phyloP scores from a whole-genome alignment of 805 yeast genomes.

The Metschnikowia borealis region DNA sequence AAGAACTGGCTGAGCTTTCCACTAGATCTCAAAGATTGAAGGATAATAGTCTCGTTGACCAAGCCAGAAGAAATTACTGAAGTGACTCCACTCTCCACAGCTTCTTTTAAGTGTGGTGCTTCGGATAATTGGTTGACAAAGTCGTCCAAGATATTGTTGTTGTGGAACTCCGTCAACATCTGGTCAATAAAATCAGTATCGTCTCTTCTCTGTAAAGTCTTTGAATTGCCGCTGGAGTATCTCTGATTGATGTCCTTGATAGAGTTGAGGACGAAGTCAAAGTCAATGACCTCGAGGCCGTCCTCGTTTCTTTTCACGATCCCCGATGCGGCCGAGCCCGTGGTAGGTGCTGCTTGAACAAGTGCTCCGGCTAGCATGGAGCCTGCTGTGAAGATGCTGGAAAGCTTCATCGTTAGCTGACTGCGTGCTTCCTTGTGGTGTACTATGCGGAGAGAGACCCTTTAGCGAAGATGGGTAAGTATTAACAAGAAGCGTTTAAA shows the following conservation, averaged over 20 bases:
- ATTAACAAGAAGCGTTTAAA: background rate
- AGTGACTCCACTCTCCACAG: constrained; percentile 15
- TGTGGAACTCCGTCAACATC: constrained; percentile 17
- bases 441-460: background rate
- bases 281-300: constrained; percentile 15
- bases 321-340: constrained; percentile 10
- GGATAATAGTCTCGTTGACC: constrained; percentile 16
- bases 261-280: constrained; percentile 13
- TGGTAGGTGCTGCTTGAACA: constrained; percentile 23
- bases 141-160: constrained; percentile 14
- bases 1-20: constrained; percentile 14
- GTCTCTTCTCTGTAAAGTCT: constrained; percentile 13
- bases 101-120: constrained; percentile 15
- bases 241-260: constrained; percentile 13
- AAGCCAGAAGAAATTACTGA: constrained; percentile 14
- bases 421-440: background rate
- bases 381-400: constrained; percentile 16
- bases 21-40: constrained; percentile 11
- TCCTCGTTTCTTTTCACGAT: constrained; percentile 12
- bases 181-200: constrained; percentile 15
- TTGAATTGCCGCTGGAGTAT: constrained; percentile 8
- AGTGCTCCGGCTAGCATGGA: constrained; percentile 18
- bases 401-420: constrained; percentile 18
- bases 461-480: background rate
- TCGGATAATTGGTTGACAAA: constrained; percentile 17